Percentiles rank a stretch among this genome's conserved stretches.
Evolutionary conservation across 202 grass and related monocot genomes (phyloP).

Genomic region (Carex sylvatica): DNA sequence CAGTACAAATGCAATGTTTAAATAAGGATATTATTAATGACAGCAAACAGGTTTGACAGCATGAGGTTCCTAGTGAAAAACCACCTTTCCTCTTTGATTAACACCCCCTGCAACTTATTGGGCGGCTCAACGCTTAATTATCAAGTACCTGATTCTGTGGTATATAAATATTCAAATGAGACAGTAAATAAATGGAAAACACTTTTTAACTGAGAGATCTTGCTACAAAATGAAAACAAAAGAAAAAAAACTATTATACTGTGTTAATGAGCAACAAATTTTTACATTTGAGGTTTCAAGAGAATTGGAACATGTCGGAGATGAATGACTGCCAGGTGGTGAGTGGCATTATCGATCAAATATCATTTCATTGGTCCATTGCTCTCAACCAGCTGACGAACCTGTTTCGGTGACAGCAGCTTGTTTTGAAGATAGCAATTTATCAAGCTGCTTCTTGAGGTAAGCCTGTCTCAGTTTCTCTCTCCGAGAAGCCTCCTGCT

Average conservation of each 20-base stretch:
- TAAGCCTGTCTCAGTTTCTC: conserved; percentile 93
- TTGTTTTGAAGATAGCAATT: conserved; percentile 68
- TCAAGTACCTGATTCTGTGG: not conserved
- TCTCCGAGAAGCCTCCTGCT: conserved; percentile 70
- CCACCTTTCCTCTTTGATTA: not conserved
- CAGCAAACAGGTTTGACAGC: not conserved
- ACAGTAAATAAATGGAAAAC: not conserved
- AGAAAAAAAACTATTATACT: not conserved
- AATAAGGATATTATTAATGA: not conserved
- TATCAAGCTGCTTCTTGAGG: conserved; percentile 86
- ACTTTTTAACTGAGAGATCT: not conserved
- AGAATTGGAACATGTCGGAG: not conserved
- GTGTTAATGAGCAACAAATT: not conserved
- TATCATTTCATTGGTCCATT: not conserved
- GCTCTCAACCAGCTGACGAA: conserved; percentile 36
- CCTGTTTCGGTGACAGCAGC: conserved; percentile 32
- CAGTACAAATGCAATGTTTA: not conserved
- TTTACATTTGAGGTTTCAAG: conserved; percentile 4
- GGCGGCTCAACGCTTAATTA: not conserved
- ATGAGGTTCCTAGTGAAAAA: not conserved
- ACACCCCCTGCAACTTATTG: not conserved
- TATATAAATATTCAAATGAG: not conserved
- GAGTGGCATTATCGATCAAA: not conserved
- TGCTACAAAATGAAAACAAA: not conserved
- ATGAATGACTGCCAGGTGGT: not conserved